Evolutionary conservation across 805 yeast species (phyloP).

Genomic region (Candida nanaspora): DNA sequence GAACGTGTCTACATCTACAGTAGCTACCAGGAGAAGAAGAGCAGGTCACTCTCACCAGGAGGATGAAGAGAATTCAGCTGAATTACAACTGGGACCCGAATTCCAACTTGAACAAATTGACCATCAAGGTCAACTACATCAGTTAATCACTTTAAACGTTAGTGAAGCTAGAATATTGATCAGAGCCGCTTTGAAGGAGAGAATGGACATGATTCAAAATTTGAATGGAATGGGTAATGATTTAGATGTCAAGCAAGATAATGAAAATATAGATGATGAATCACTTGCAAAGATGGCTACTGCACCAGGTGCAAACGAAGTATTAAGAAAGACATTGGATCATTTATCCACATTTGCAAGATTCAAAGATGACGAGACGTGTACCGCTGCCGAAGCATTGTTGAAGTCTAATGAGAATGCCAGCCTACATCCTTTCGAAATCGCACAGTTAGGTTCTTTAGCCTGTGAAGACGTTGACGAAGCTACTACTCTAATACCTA

Average conservation of each 20-base stretch:
- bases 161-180: constrained; percentile 87
- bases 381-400: constrained; percentile 86
- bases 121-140: constrained; percentile 72
- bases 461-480: constrained; percentile 96
- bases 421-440: constrained; percentile 88
- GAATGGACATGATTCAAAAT: constrained; percentile 44
- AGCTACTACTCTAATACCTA: constrained; percentile 90
- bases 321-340: constrained; percentile 85
- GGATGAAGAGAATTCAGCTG: constrained; percentile 90
- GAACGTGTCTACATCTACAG: constrained; percentile 87
- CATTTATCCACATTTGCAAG: constrained; percentile 80
- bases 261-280: constrained; percentile 35
- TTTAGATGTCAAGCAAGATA: constrained; percentile 3
- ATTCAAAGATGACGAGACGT: constrained; percentile 87
- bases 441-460: constrained; percentile 79
- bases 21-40: constrained; percentile 76
- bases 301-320: constrained; percentile 78
- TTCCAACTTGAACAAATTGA: constrained; percentile 75
- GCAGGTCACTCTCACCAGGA: constrained; percentile 52
- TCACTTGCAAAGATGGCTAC: constrained; percentile 42
- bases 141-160: constrained; percentile 76
- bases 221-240: constrained; percentile 22
- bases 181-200: constrained; percentile 80
- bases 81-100: constrained; percentile 86
- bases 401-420: constrained; percentile 66